Base-by-base conservation (phyloP, 139 green algal genomes). In the Chlorella sp. region DNA sequence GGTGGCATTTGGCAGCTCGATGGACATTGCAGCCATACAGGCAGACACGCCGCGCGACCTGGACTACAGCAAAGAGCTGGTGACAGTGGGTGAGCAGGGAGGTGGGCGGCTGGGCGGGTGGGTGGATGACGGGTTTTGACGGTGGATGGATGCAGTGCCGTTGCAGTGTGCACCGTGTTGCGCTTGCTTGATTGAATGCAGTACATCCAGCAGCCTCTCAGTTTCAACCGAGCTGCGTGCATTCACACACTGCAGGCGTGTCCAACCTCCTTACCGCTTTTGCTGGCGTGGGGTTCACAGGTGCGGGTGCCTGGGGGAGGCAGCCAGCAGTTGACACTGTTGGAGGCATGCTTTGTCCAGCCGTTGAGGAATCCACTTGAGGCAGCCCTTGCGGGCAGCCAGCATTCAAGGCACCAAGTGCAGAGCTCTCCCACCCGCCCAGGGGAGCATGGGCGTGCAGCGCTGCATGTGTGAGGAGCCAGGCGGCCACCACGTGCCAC, bases 41-140 rank as follows among this genome's bases (percentile, higher is more conserved):
- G 76, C 90, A 0, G 89, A 91, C 9, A 68, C 81, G 2, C 84
- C 90, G 57, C 89, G 87, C 57, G 91, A 94, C 71, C 91, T 97
- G 30, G 95, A 97, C 92, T 97, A 96, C 93, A 96, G 97, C 90
- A 40, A 60, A 36, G 96, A 97, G 90, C 92, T 97, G 24, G 83
- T 93, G 22, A 97, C 94, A n/a, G 92, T 95, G 0, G 95, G 94
- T 21, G 18, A 11, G 75, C 21, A 14, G 48, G 7, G 64, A 14
- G 64, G 64, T 9, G 64, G 64, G 64, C 60, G 18, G 15, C 14
- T 68, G 60, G 64, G 11, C 22, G 64, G 22, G 64, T 18, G 48
- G 48, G 48, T 57, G 48, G 48, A 57, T 57, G 48, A 9, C n/a
- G n/a, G n/a, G n/a, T n/a, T n/a, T 5, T 57, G 48, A 57, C 9